Conservation (phyloP, 345 rosid species). For the Hibiscus syriacus region DNA sequence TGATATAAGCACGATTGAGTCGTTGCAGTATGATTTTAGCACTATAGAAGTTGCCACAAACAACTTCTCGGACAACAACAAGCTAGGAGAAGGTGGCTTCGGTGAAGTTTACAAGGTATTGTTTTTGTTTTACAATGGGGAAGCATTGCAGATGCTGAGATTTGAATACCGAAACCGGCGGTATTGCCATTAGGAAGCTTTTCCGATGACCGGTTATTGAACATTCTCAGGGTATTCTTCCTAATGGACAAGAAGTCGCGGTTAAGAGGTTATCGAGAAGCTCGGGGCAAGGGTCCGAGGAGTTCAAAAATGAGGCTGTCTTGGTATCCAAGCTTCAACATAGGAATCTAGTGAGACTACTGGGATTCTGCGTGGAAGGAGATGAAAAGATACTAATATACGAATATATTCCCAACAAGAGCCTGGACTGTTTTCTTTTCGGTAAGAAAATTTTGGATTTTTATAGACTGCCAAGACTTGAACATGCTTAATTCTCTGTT, state of each 20-base stretch:
- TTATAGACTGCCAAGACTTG: not conserved
- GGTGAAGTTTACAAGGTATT: not conserved
- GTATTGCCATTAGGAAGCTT: not conserved
- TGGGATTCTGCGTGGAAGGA: not conserved
- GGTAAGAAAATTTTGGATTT: not conserved
- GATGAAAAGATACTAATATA: not conserved
- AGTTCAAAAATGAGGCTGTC: not conserved
- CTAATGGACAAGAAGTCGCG: conserved; percentile 29
- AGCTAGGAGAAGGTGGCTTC: not conserved
- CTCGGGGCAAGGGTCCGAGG: conserved; percentile 16
- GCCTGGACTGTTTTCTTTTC: not conserved
- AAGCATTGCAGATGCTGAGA: too few relatives aligned
- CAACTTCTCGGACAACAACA: not conserved
- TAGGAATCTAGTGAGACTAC: not conserved
- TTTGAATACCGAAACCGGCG: not conserved
- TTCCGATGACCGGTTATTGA: not conserved
- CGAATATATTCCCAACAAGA: not conserved
- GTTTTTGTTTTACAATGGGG: not conserved
- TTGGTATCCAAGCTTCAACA: not conserved
- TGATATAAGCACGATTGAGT: not conserved
- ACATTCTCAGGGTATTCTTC: conserved; percentile 26
- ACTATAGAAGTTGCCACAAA: not conserved
- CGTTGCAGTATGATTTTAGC: not conserved
- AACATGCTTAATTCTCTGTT: not conserved
- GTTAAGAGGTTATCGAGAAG: conserved; percentile 33